Percentiles rank a stretch among this genome's conserved stretches.
phyloP scores from a whole-genome alignment of 2,329 filamentous ascomycete genomes.

The Clonostachys rosea region DNA sequence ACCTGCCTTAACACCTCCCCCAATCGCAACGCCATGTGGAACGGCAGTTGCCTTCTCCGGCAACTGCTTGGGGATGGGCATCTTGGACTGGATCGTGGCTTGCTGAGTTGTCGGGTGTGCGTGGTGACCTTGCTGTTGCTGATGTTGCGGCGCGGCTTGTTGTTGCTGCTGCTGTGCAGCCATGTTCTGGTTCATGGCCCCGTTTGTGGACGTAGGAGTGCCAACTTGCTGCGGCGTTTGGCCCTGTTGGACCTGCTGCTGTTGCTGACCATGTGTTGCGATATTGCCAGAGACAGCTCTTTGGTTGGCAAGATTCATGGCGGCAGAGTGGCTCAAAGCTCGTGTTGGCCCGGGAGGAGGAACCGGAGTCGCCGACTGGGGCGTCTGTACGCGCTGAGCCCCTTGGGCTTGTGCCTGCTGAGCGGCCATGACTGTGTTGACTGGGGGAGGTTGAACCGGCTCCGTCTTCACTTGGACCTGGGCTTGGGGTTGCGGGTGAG shows the following conservation, averaged over 20 bases:
- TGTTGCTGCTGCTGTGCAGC: constrained; percentile 3
- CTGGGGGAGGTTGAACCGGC: no score
- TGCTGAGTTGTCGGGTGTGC: constrained; percentile 41
- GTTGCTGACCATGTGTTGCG: constrained; percentile 9
- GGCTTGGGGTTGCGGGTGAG: no score
- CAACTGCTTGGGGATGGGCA: constrained; percentile 79
- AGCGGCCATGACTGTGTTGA: background rate
- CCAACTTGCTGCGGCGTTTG: constrained; percentile 11
- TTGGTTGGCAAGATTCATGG: constrained; percentile 6
- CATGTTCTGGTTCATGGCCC: background rate
- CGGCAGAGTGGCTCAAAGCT: constrained; percentile 5
- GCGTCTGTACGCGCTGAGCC: background rate
- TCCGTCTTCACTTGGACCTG: no score
- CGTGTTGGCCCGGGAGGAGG: constrained; percentile 2
- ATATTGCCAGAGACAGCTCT: constrained; percentile 10
- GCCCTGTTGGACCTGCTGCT: constrained; percentile 1
- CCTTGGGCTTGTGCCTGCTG: background rate
- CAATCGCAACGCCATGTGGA: constrained; percentile 69
- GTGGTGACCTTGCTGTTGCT: constrained; percentile 36
- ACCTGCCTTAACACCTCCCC: constrained; percentile 53
- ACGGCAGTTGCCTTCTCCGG: constrained; percentile 61
- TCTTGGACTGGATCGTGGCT: constrained; percentile 50
- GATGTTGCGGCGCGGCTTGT: constrained; percentile 9
- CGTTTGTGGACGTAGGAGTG: constrained; percentile 1
- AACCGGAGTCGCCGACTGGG: constrained; percentile 1